Evolutionary conservation across 208 protist species (phyloP).

Genomic region (Tritrichomonas foetus): DNA sequence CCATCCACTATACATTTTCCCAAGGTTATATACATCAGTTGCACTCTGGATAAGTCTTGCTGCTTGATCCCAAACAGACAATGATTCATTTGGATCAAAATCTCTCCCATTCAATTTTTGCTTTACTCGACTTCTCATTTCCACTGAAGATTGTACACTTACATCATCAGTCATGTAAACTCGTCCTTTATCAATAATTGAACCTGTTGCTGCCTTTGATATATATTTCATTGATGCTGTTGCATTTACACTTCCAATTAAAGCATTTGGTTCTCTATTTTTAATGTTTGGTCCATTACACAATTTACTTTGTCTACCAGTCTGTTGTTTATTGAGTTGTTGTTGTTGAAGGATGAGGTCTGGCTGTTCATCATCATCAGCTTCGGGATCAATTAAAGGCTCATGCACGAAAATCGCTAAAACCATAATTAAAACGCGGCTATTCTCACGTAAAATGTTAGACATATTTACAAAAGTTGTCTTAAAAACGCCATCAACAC

Average conservation of each 20-base stretch:
- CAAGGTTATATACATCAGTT: not conserved
- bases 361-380: not conserved
- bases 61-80: not conserved
- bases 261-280: too few relatives aligned
- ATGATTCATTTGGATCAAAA: not conserved
- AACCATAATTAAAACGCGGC: not conserved
- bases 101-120: not conserved
- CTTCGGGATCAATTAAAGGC: slow-evolving; percentile 7
- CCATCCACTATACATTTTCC: slow-evolving; percentile 26
- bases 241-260: too few relatives aligned
- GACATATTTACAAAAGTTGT: not conserved
- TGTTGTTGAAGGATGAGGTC: not conserved
- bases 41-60: not conserved
- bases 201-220: not conserved
- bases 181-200: slow-evolving; percentile 3
- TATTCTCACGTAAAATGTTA: not conserved
- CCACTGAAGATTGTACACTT: too few relatives aligned
- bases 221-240: too few relatives aligned
- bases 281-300: too few relatives aligned
- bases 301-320: too few relatives aligned
- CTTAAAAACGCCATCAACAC: not conserved
- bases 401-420: slow-evolving; percentile 29
- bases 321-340: too few relatives aligned
- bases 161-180: not conserved
- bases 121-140: slow-evolving; percentile 11